phyloP scores from a whole-genome alignment of 495 filamentous ascomycete genomes.

The Margaritispora aquatica region DNA sequence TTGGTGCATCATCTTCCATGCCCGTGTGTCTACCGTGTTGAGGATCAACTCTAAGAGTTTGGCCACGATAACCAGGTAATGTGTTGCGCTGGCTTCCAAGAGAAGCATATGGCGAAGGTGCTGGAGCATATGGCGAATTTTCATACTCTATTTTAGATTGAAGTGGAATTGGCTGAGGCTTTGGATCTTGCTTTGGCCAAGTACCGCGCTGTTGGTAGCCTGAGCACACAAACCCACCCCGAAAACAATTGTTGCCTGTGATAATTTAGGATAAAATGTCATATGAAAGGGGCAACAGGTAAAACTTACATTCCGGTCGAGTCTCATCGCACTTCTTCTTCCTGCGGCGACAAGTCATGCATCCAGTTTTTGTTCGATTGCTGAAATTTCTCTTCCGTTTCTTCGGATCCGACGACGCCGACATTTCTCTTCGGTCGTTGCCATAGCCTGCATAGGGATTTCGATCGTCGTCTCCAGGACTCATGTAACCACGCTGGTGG shows the following conservation, averaged over 20 bases:
- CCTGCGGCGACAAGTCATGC: constrained; percentile 85
- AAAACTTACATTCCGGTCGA: constrained; percentile 81
- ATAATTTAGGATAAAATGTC: background rate
- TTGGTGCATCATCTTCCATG: constrained; percentile 42
- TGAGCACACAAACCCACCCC: constrained; percentile 87
- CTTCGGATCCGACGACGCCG: constrained; percentile 65
- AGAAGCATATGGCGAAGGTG: constrained; percentile 3
- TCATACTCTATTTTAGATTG: constrained; percentile 78
- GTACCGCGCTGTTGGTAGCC: constrained; percentile 77
- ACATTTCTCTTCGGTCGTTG: constrained; percentile 38
- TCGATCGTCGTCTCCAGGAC: constrained; percentile 41
- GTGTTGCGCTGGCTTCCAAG: constrained; percentile 33
- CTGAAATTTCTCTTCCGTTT: constrained; percentile 85
- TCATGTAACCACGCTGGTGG: constrained; percentile 36
- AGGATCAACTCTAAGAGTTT: constrained; percentile 47
- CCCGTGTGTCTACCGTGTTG: constrained; percentile 38
- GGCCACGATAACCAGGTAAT: constrained; percentile 44
- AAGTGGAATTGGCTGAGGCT: constrained; percentile 64
- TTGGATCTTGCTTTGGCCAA: constrained; percentile 59
- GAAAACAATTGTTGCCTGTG: constrained; percentile 84
- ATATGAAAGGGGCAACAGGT: background rate
- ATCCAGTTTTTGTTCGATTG: constrained; percentile 95
- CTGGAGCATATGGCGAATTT: constrained; percentile 35
- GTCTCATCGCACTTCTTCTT: constrained; percentile 99
- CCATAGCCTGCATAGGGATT: constrained; percentile 38